Percentiles rank a stretch among this genome's conserved stretches.
Evolutionary conservation across 208 protist species (phyloP).

Genomic region (Vickermania spadyakhi): DNA sequence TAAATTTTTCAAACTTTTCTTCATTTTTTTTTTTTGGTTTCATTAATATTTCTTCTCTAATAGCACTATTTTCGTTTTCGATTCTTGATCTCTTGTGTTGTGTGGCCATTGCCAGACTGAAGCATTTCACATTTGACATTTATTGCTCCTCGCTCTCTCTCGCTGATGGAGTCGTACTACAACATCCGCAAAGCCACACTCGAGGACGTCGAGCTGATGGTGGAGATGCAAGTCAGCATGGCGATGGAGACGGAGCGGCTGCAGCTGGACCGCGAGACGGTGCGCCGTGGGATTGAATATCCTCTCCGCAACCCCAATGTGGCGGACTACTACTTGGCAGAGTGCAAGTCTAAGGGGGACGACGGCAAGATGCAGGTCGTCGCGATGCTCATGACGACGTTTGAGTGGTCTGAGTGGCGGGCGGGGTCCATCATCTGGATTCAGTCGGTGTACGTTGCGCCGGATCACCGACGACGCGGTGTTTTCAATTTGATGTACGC

Average conservation of each 20-base stretch:
- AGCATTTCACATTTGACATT: too few relatives aligned
- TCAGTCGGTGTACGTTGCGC: constrained; percentile 46
- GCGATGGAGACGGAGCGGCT: constrained; percentile 47
- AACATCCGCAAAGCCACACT: constrained; percentile 10
- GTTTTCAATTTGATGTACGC: constrained; percentile 37
- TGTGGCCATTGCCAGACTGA: too few relatives aligned
- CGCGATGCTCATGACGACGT: constrained; percentile 53
- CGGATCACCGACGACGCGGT: constrained; percentile 27
- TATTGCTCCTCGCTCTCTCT: too few relatives aligned
- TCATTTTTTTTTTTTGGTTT: too few relatives aligned
- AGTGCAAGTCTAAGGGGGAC: constrained; percentile 12
- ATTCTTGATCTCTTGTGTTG: too few relatives aligned
- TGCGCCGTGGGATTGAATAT: constrained; percentile 30
- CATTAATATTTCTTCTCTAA: too few relatives aligned
- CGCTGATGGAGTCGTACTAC: constrained; percentile 4
- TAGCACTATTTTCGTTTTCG: too few relatives aligned
- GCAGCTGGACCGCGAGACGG: constrained; percentile 22
- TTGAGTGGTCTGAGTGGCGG: constrained; percentile 74
- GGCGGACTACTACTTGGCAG: constrained; percentile 29
- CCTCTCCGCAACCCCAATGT: constrained; percentile 25
- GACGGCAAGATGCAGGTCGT: constrained; percentile 12
- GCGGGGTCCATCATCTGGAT: constrained; percentile 46
- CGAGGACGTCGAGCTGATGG: constrained; percentile 35
- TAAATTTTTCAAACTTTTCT: too few relatives aligned
- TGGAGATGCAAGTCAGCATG: constrained; percentile 40